Base-by-base conservation (phyloP, 495 filamentous ascomycete genomes). In the Penicillium macrosclerotiorum region DNA sequence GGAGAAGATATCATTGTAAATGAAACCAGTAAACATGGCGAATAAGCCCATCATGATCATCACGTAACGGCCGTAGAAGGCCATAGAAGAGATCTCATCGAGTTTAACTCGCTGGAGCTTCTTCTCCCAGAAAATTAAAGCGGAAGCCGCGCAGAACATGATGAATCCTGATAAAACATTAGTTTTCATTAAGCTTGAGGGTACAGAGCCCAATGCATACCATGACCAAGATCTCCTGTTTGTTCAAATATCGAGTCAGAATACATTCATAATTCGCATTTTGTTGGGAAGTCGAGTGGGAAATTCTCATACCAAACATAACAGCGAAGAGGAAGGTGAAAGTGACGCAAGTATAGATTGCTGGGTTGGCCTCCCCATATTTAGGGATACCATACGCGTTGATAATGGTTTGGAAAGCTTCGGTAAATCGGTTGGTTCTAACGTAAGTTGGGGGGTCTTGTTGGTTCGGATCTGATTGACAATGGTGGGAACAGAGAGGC, bases 271-370 rank as follows among this genome's bases (percentile, higher is more conserved):
- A n/a, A n/a, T n/a, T n/a, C n/a, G n/a, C n/a, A n/a, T n/a, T n/a
- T n/a, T n/a, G n/a, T n/a, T n/a, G n/a, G n/a, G n/a, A n/a, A n/a
- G n/a, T n/a, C n/a, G n/a, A n/a, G n/a, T n/a, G n/a, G n/a, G n/a
- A n/a, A n/a, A n/a, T n/a, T n/a, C n/a, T n/a, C n/a, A n/a, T n/a
- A 63, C 93, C 93, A 57, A 97, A 97, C 93, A 97, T 97, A 76
- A 96, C 92, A 20, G 94, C 94, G 63, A 99, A 99, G 31, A 97
- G 71, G 73, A 99, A 97, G 9, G 93, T 93, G 66, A 98, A 97
- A 12, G 94, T 99, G 52, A 97, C 82, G 47, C 96, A 89, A 17
- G 94, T 92, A 16, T 90, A 90, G 19, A 96, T 73, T 41, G 89
- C 93, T 46, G 93, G 94, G 71, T 99, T 99, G 71, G 93, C 88